Conservation (phyloP, 169 alveolate species). For the Theileria annulata region DNA sequence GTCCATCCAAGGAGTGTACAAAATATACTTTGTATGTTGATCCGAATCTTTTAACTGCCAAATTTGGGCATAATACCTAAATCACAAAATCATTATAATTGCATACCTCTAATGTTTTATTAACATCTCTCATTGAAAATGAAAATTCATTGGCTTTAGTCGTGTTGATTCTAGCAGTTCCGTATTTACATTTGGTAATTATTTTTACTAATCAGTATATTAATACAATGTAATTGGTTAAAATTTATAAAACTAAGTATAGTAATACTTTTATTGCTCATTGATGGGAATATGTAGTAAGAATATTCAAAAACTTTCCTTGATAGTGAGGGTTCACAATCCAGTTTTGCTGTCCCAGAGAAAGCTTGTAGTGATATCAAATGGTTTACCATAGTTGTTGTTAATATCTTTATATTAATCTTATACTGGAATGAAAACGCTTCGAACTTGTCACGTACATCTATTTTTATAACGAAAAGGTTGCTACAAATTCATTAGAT, state of each 20-base stretch:
- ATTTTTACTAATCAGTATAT: background rate
- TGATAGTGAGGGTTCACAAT: slow-evolving; percentile 31
- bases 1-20: slow-evolving; percentile 12
- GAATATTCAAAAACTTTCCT: slow-evolving; percentile 2
- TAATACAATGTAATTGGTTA: background rate
- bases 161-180: slow-evolving; percentile 12
- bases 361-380: slow-evolving; percentile 20
- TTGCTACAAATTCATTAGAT: background rate
- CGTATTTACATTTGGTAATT: slow-evolving; percentile 49
- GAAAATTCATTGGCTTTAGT: background rate
- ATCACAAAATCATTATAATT: background rate
- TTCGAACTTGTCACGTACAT: background rate
- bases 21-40: slow-evolving; percentile 4
- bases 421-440: slow-evolving; percentile 2
- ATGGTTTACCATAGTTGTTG: slow-evolving; percentile 13
- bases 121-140: slow-evolving; percentile 2
- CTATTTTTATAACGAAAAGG: slow-evolving; percentile 5
- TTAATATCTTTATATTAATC: slow-evolving; percentile 24
- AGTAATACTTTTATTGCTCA: background rate
- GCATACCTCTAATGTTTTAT: slow-evolving; percentile 8
- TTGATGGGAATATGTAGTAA: slow-evolving; percentile 13
- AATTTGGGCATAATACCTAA: slow-evolving; percentile 10
- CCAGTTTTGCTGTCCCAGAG: background rate
- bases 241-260: background rate
- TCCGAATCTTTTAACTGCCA: background rate